phyloP scores from a whole-genome alignment of 345 rosid species.

The Limnanthes douglasii region DNA sequence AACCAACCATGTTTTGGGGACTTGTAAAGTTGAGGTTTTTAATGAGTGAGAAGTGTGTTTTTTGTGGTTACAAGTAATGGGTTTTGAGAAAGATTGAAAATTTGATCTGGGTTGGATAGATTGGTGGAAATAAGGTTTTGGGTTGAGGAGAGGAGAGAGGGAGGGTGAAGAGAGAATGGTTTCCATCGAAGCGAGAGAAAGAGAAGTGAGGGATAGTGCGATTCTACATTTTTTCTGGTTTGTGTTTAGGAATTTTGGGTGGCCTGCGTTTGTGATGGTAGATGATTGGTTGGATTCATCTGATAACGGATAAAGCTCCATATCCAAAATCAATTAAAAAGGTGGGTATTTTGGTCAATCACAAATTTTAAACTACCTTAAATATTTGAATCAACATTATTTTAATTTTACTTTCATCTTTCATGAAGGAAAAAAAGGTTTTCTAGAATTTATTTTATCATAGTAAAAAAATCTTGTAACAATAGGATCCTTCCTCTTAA shows the following conservation, averaged over 20 bases:
- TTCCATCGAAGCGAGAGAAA: constrained; percentile 40
- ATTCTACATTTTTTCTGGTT: constrained; percentile 12
- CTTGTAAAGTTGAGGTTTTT: constrained; percentile 15
- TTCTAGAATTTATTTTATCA: no score
- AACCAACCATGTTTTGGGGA: constrained; percentile 28
- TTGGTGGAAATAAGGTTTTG: constrained; percentile 22
- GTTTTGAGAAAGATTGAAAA: constrained; percentile 21
- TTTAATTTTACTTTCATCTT: no score
- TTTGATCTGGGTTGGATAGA: constrained; percentile 26
- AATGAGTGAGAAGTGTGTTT: constrained; percentile 15
- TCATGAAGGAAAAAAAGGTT: no score
- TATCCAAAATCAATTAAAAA: constrained; percentile 11
- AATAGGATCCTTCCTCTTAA: no score
- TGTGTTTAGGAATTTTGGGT: constrained; percentile 17
- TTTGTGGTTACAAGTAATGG: constrained; percentile 24
- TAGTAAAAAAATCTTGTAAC: no score
- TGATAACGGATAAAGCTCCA: constrained; percentile 30
- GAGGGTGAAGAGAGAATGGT: constrained; percentile 50
- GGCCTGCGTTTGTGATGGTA: constrained; percentile 19
- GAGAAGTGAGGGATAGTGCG: not conserved
- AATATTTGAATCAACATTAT: no score
- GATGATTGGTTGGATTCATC: constrained; percentile 27
- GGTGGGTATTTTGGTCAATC: constrained; percentile 16
- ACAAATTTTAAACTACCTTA: not conserved
- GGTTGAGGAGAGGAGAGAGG: constrained; percentile 34